phyloP scores from a whole-genome alignment of 2,329 filamentous ascomycete genomes.

The Calycina marina region DNA sequence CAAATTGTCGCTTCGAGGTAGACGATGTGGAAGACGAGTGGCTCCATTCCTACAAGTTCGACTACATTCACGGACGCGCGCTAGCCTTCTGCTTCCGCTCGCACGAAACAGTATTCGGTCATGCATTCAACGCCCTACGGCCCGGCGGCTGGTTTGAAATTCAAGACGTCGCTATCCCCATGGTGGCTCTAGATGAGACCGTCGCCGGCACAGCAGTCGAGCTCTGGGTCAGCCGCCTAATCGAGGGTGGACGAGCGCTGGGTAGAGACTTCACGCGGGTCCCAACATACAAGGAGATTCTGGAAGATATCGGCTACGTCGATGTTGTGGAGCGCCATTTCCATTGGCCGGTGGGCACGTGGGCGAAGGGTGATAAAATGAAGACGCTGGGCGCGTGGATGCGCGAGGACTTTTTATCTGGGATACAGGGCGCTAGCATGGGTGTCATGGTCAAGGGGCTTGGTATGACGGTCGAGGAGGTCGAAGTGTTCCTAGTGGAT shows the following conservation, averaged over 20 bases:
- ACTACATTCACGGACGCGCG: constrained; percentile 29
- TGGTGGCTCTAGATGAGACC: constrained; percentile 5
- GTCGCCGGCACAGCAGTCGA: constrained; percentile 10
- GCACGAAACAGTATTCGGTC: neutral
- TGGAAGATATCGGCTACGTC: constrained; percentile 15
- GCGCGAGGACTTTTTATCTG: constrained; percentile 9
- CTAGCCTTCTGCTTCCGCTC: neutral
- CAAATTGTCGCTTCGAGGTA: constrained; percentile 43
- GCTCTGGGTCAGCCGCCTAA: constrained; percentile 2
- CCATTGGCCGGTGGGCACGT: constrained; percentile 28
- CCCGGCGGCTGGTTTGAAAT: constrained; percentile 20
- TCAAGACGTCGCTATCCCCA: constrained; percentile 14
- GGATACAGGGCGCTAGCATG: constrained; percentile 13
- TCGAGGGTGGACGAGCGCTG: neutral
- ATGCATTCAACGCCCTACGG: constrained; percentile 4
- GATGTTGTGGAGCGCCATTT: constrained; percentile 25
- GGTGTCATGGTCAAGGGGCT: constrained; percentile 16
- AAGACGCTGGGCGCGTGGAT: constrained; percentile 21
- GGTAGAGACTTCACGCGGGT: constrained; percentile 5
- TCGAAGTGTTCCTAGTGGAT: constrained; percentile 21
- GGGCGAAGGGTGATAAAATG: constrained; percentile 24
- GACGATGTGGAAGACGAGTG: constrained; percentile 42
- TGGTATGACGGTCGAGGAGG: constrained; percentile 19
- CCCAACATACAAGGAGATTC: constrained; percentile 14
- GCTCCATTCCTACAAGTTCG: constrained; percentile 33